Conservation (phyloP, 768 basidiomycete genomes). For the Lyophyllum shimeji region DNA sequence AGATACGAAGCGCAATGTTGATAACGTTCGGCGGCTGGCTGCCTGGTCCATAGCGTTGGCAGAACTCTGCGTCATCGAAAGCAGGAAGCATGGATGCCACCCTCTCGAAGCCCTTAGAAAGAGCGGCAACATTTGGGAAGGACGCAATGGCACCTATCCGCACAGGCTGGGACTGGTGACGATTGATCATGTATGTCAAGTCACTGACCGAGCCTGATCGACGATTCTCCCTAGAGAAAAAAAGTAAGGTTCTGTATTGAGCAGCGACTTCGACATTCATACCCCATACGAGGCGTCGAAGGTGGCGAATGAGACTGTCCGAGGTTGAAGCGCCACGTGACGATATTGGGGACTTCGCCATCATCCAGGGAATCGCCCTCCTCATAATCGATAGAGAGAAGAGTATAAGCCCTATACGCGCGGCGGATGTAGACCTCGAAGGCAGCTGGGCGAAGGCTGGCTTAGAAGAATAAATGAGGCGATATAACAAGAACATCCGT, state of each 20-base stretch:
- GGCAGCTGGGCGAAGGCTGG: constrained; percentile 64
- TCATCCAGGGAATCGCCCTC: constrained; percentile 86
- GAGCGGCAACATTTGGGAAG: constrained; percentile 71
- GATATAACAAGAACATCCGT: constrained; percentile 21
- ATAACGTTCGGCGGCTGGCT: constrained; percentile 88
- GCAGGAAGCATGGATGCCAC: constrained; percentile 71
- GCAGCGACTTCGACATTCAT: constrained; percentile 13
- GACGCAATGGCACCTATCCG: constrained; percentile 92
- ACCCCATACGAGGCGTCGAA: constrained; percentile 74
- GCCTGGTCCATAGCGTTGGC: constrained; percentile 70
- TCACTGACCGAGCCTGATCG: constrained; percentile 95
- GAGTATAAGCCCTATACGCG: constrained; percentile 90
- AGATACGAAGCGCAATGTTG: constrained; percentile 90
- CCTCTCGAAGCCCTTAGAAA: constrained; percentile 72
- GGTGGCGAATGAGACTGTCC: constrained; percentile 87
- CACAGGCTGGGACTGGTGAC: constrained; percentile 83
- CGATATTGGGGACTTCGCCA: constrained; percentile 74
- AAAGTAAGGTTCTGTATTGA: constrained; percentile 2
- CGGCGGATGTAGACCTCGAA: constrained; percentile 96
- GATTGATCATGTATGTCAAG: constrained; percentile 87
- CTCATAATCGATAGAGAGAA: constrained; percentile 92
- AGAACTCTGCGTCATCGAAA: constrained; percentile 72
- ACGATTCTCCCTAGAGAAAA: constrained; percentile 50
- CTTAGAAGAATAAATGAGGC: not conserved
- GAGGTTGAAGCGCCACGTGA: constrained; percentile 96